Evolutionary conservation across 1,284 basidiomycete genomes (phyloP), one percentile per base, ranked within the genome.

Genomic region (Malassezia brasiliensis): DNA sequence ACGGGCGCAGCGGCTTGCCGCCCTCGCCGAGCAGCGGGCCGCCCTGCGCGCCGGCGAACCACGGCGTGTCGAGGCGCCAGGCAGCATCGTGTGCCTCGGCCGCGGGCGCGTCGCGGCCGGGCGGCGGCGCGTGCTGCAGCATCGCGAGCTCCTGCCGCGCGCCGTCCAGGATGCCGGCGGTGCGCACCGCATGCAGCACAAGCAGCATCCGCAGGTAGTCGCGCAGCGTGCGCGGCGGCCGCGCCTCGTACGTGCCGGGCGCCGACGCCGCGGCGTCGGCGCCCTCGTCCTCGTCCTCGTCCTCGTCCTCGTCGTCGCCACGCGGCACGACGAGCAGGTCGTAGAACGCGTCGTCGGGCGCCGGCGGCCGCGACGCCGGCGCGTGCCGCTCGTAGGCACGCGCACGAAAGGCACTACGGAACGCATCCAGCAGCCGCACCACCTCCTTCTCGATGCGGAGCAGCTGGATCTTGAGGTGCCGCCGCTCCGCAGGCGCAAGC

Each of bases 1-100:
- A 74, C 0, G 72, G 72, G 1, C 70, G 64, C 10, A 72, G 52
- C 1, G 69, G 67, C 58, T 68, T 68, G 9, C 72, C 70, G 2
- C 52, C 36, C 5, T 61, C 56, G 17, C 59, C 58, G 34, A 74
- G 53, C 12, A 74, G 54, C 5, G 72, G 64, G 2, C 65, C 70
- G 12, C 51, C 34, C 8, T 40, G 12, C 9, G 32, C 25, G 12
- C 42, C 39, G 11, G 50, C 40, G 22, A 53, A 52, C 45, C 53
- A 48, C 25, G 39, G 36, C 17, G 54, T 48, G 54, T 73, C 70
- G n/a, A 74, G 59, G 3, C 68, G 56, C 70, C 70, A 74, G 42
- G 62, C 56, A 12, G 45, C 22, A 25, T 65, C 60, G 11, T 36
- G 35, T 17, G 12, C 40, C 0, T 17, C 54, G 14, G 10, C 34